Evolutionary conservation across 2,329 filamentous ascomycete genomes (phyloP).

Genomic region (Harringtonia lauricola): DNA sequence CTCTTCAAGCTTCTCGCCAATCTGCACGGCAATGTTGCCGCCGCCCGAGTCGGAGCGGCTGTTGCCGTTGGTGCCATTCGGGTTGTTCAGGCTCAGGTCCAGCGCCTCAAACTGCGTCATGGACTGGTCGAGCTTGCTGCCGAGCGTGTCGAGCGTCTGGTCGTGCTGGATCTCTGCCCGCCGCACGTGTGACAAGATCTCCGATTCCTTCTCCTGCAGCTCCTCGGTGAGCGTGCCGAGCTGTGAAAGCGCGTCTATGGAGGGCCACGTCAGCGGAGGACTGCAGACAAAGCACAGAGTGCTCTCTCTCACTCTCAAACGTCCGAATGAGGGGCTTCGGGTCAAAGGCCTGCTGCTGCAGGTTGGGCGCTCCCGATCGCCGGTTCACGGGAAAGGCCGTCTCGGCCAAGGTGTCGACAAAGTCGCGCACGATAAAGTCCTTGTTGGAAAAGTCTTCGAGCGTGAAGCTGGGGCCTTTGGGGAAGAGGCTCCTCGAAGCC

Average conservation of each 20-base stretch:
- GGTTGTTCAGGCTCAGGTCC: constrained; percentile 67
- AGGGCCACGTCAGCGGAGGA: constrained; percentile 14
- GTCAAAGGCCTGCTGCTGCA: constrained; percentile 64
- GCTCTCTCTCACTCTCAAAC: constrained; percentile 56
- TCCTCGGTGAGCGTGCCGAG: constrained; percentile 67
- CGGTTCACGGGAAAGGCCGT: constrained; percentile 69
- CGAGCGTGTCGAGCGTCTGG: constrained; percentile 77
- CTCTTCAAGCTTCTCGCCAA: constrained; percentile 87
- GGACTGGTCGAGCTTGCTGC: constrained; percentile 81
- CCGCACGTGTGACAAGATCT: constrained; percentile 79
- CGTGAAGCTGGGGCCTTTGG: constrained; percentile 70
- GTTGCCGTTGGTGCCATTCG: constrained; percentile 25
- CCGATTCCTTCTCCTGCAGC: constrained; percentile 80
- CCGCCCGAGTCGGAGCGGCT: constrained; percentile 43
- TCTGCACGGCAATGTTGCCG: constrained; percentile 87
- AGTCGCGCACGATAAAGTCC: constrained; percentile 97
- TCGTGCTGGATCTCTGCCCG: constrained; percentile 88
- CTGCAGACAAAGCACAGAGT: background rate
- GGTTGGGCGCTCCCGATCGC: constrained; percentile 58
- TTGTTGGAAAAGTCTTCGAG: constrained; percentile 80
- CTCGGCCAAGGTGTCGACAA: constrained; percentile 87
- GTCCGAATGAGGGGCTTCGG: constrained; percentile 93
- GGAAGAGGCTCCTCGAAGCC: constrained; percentile 58
- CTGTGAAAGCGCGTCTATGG: constrained; percentile 50
- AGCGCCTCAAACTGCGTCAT: constrained; percentile 87